Percentiles rank a stretch among this genome's conserved stretches.
These are phyloP conservation scores for Echeveria elegans DNA, from an alignment of 164 flowering plant species.

Conservation along the genomic window DNA sequence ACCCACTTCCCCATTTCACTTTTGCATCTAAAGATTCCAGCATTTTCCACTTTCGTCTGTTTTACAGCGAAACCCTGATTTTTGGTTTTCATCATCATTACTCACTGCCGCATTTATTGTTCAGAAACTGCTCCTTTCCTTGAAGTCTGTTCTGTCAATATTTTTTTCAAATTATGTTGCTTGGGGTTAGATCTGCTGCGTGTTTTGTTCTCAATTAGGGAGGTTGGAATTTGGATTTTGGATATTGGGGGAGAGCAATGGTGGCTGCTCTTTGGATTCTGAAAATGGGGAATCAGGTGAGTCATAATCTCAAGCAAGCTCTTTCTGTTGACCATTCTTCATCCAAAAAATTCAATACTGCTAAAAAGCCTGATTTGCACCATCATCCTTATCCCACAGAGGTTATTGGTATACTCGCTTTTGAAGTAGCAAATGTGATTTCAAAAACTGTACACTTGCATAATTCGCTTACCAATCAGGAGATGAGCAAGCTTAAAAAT, in stretches of 20 bases:
- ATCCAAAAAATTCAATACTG: slow-evolving; percentile 29
- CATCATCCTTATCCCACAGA: no score
- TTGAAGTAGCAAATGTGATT: slow-evolving; percentile 87
- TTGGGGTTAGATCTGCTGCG: background rate
- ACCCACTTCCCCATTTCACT: slow-evolving; percentile 3
- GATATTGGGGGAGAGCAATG: background rate
- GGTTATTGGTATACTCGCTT: slow-evolving; percentile 75
- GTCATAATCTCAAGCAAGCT: slow-evolving; percentile 64
- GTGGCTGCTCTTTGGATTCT: slow-evolving; percentile 7
- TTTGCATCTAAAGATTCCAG: background rate
- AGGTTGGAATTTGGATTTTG: background rate
- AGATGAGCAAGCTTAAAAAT: slow-evolving; percentile 44
- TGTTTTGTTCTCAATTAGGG: background rate
- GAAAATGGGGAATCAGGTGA: slow-evolving; percentile 45
- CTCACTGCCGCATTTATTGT: slow-evolving; percentile 5
- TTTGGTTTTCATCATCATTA: background rate
- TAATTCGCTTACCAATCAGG: slow-evolving; percentile 55
- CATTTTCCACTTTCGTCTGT: background rate
- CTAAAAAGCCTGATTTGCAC: slow-evolving; percentile 19
- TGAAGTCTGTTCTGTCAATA: background rate
- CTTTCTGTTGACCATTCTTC: slow-evolving; percentile 36
- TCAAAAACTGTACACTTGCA: slow-evolving; percentile 72
- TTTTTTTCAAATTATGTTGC: background rate
- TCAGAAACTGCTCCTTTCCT: background rate
- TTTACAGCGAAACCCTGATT: background rate